These are phyloP conservation scores for Grosmannia penicillata DNA, from an alignment of 2,329 filamentous ascomycete genomes.

Conservation along the genomic window DNA sequence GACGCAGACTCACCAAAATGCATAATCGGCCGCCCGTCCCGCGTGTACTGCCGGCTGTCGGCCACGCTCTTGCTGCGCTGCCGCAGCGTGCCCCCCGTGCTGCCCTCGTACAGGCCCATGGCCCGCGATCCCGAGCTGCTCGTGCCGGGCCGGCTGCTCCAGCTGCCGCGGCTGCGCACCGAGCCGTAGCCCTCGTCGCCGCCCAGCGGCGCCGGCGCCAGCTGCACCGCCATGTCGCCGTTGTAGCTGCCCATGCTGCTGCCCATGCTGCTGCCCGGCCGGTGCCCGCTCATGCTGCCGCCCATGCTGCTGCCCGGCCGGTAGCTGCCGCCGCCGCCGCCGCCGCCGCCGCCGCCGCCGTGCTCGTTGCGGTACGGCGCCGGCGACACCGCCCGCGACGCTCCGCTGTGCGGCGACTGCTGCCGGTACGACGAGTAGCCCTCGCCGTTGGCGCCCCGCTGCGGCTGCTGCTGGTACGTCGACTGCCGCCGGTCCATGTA, in stretches of 20 bases:
- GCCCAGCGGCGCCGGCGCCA: conserved; percentile 29
- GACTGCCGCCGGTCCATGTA: conserved; percentile 31
- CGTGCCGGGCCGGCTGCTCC: conserved; percentile 30
- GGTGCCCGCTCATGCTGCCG: conserved; percentile 19
- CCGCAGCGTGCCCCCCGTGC: conserved; percentile 26
- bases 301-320: conserved; percentile 36
- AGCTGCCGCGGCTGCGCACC: conserved; percentile 32
- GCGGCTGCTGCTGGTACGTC: conserved; percentile 16
- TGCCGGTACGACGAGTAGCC: conserved; percentile 37
- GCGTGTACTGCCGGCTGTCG: conserved; percentile 67
- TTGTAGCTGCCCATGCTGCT: conserved; percentile 10
- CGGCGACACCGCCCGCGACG: conserved; percentile 31
- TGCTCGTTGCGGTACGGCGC: conserved; percentile 21
- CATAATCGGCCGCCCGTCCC: conserved; percentile 74
- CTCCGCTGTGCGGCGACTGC: conserved; percentile 32
- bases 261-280: conserved; percentile 36
- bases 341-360: background rate
- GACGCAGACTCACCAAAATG: conserved; percentile 65
- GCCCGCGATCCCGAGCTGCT: conserved; percentile 25
- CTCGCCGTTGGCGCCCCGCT: conserved; percentile 30
- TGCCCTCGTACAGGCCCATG: conserved; percentile 42
- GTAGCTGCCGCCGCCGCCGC: conserved; percentile 4
- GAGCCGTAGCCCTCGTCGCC: conserved; percentile 43
- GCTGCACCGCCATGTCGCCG: conserved; percentile 52
- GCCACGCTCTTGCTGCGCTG: conserved; percentile 72